Evolutionary conservation across 139 green algal species (phyloP).

Genomic region (Chlorella vulgaris): DNA sequence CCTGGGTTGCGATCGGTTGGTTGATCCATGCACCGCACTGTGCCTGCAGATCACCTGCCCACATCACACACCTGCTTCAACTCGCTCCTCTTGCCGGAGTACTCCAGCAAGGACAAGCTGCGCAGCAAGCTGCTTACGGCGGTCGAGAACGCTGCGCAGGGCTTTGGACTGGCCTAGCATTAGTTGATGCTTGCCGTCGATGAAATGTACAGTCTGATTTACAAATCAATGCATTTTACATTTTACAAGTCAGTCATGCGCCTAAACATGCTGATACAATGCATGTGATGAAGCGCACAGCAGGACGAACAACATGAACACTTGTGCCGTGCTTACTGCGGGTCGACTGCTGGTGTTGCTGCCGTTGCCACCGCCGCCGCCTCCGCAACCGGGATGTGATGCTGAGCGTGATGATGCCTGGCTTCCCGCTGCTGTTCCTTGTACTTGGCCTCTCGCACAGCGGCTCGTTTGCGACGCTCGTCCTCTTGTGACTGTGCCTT

Average conservation of each 20-base stretch:
- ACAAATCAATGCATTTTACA: not conserved
- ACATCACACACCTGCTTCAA: conserved; percentile 86
- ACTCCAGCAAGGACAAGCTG: conserved; percentile 45
- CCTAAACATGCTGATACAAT: too few relatives aligned
- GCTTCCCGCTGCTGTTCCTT: not conserved
- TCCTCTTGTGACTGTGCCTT: not conserved
- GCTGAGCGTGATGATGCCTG: not conserved
- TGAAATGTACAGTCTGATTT: too few relatives aligned
- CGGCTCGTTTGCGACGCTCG: not conserved
- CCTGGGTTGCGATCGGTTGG: not conserved
- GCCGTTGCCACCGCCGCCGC: too few relatives aligned
- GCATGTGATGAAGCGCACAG: too few relatives aligned
- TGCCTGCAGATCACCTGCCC: conserved; percentile 47
- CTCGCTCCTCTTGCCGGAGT: conserved; percentile 71
- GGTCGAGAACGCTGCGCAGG: conserved; percentile 48
- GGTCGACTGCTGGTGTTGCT: too few relatives aligned
- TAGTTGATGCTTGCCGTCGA: conserved; percentile 10
- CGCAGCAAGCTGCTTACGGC: conserved; percentile 35
- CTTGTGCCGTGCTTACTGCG: too few relatives aligned
- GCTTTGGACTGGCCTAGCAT: conserved; percentile 57
- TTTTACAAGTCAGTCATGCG: not conserved
- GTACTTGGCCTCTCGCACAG: not conserved
- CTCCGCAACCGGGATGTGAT: too few relatives aligned
- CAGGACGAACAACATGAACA: too few relatives aligned
- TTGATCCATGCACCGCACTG: not conserved